These are phyloP conservation scores for Penicillium riverlandense DNA, from an alignment of 495 filamentous ascomycete species.

Conservation along the genomic window DNA sequence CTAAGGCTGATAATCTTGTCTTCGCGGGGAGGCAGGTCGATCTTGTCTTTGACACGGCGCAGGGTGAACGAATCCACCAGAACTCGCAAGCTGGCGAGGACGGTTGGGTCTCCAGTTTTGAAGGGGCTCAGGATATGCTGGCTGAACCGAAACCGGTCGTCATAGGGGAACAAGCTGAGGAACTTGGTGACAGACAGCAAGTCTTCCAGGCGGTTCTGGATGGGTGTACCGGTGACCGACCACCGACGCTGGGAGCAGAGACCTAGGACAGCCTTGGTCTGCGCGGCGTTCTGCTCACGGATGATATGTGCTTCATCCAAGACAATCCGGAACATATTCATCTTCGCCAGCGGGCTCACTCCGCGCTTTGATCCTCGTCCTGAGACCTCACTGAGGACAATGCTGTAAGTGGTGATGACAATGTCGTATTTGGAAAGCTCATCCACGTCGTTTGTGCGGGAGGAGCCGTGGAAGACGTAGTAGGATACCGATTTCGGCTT, in stretches of 20 bases:
- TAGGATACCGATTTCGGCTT: slow-evolving; percentile 50
- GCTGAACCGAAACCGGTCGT: slow-evolving; percentile 64
- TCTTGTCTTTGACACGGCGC: slow-evolving; percentile 85
- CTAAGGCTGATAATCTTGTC: slow-evolving; percentile 61
- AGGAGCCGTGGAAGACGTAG: slow-evolving; percentile 79
- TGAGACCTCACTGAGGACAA: slow-evolving; percentile 70
- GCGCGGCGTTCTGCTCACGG: slow-evolving; percentile 70
- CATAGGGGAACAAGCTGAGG: slow-evolving; percentile 77
- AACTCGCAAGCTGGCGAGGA: slow-evolving; percentile 77
- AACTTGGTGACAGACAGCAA: slow-evolving; percentile 87
- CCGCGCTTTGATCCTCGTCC: slow-evolving; percentile 52
- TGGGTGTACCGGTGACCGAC: slow-evolving; percentile 91
- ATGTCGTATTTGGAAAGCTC: slow-evolving; percentile 69
- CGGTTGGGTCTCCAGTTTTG: slow-evolving; percentile 67
- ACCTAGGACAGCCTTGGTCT: slow-evolving; percentile 78
- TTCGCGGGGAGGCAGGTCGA: slow-evolving; percentile 66
- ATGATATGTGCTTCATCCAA: slow-evolving; percentile 95
- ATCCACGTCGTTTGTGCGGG: slow-evolving; percentile 57
- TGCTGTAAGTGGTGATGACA: slow-evolving; percentile 87
- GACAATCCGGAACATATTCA: slow-evolving; percentile 92
- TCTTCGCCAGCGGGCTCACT: slow-evolving; percentile 57
- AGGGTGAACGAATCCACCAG: slow-evolving; percentile 89
- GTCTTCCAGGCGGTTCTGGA: slow-evolving; percentile 89
- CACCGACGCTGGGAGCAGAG: slow-evolving; percentile 77
- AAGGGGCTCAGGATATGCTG: slow-evolving; percentile 77